These are phyloP conservation scores for Aleurites moluccanus DNA, from an alignment of 441 rosid genomes.

Conservation along the genomic window DNA sequence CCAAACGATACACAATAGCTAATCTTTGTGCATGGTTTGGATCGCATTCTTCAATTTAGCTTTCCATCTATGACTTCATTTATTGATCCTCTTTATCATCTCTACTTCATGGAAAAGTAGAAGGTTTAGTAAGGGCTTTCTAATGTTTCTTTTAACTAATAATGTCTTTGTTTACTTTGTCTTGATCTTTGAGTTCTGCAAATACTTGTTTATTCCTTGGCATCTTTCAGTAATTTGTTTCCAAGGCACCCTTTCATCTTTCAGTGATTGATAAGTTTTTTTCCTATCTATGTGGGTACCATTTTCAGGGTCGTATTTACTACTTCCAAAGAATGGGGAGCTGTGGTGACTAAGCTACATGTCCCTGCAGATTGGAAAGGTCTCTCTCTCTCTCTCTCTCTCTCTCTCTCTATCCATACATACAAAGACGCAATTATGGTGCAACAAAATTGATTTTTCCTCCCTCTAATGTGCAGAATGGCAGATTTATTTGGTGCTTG, in stretches of 20 bases:
- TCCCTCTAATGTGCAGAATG: slow-evolving; percentile 62
- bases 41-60: background rate
- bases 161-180: background rate
- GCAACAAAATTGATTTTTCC: slow-evolving; percentile 11
- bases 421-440: too few relatives aligned
- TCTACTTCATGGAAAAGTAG: background rate
- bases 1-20: too few relatives aligned
- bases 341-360: slow-evolving; percentile 71
- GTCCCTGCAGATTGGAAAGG: slow-evolving; percentile 99
- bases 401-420: background rate
- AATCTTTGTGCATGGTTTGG: background rate
- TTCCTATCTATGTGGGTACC: slow-evolving; percentile 1
- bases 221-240: background rate
- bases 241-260: background rate
- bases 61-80: background rate
- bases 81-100: background rate
- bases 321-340: slow-evolving; percentile 86
- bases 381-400: slow-evolving; percentile 25
- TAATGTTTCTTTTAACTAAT: background rate
- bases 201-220: background rate
- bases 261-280: slow-evolving; percentile 12
- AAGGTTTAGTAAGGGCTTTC: background rate
- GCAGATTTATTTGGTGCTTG: slow-evolving; percentile 81
- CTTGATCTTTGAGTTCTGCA: background rate
- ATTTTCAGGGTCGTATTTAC: slow-evolving; percentile 73